A percentile compares a stretch with the other conserved stretches of the same genome.
phyloP scores from a whole-genome alignment of 257 asterid genomes.

The Solanum neorickii region DNA sequence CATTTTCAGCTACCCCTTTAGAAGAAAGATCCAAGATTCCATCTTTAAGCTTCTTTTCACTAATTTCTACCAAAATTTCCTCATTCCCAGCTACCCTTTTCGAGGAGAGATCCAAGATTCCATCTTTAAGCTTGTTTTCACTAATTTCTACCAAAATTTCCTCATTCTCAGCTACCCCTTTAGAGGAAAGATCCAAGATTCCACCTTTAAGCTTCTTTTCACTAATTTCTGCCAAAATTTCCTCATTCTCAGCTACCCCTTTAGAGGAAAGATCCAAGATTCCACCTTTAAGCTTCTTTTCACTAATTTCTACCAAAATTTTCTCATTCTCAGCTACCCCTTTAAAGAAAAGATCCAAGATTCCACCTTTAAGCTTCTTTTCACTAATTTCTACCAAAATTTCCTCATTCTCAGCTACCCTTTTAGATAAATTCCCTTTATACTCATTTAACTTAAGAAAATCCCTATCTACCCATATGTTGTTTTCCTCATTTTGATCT shows the following conservation, averaged over 20 bases:
- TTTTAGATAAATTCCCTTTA: conserved; percentile 43
- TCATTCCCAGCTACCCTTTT: too few relatives aligned
- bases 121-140: too few relatives aligned
- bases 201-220: conserved; percentile 6
- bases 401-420: conserved; percentile 37
- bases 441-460: conserved; percentile 59
- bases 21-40: conserved; percentile 42
- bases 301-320: conserved; percentile 32
- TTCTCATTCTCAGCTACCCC: conserved; percentile 39
- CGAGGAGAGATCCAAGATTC: too few relatives aligned
- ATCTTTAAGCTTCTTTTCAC: background rate
- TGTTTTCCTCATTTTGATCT: background rate
- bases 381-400: conserved; percentile 32
- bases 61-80: too few relatives aligned
- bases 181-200: conserved; percentile 31
- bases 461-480: conserved; percentile 63
- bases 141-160: too few relatives aligned
- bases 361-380: conserved; percentile 68
- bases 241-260: background rate
- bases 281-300: conserved; percentile 68
- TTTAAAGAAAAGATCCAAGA: conserved; percentile 49
- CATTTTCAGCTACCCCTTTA: too few relatives aligned
- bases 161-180: conserved; percentile 42
- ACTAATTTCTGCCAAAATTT: background rate
- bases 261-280: conserved; percentile 24